A percentile compares a stretch with the other conserved stretches of the same genome.
Evolutionary conservation across 345 rosid species (phyloP).

Genomic region (Anacardium occidentale): DNA sequence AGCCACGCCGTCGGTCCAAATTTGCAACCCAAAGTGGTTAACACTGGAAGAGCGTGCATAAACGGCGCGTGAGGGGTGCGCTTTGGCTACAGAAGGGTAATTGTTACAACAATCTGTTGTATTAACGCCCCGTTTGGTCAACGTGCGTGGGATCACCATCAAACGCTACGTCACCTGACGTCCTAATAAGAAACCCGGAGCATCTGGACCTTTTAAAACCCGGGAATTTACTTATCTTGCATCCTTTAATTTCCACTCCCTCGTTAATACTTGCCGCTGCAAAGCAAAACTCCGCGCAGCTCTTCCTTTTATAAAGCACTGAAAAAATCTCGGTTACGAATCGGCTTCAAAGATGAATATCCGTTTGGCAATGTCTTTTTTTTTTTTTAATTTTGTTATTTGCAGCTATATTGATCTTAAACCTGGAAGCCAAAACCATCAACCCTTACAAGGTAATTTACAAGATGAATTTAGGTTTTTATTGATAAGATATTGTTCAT

Average conservation of each 20-base stretch:
- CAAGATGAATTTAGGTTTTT: not conserved
- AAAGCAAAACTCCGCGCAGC: too few species aligned
- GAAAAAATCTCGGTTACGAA: not conserved
- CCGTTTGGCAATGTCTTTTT: conserved; percentile 20
- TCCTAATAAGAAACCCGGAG: conserved; percentile 29
- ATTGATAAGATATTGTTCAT: not conserved
- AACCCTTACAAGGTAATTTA: conserved; percentile 81
- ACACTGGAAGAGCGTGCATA: not conserved
- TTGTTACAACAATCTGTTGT: not conserved
- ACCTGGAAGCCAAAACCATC: conserved; percentile 39
- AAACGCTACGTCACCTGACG: conserved; percentile 52
- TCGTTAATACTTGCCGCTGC: not conserved
- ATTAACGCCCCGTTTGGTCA: conserved; percentile 60
- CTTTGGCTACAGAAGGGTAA: not conserved
- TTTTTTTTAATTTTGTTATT: too few species aligned
- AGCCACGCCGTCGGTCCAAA: not conserved
- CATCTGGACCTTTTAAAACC: conserved; percentile 38
- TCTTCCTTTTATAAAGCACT: not conserved
- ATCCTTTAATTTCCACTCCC: not conserved
- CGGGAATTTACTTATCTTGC: conserved; percentile 31
- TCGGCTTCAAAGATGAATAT: conserved; percentile 33
- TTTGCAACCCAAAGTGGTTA: not conserved
- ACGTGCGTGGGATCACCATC: conserved; percentile 42
- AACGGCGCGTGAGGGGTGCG: not conserved
- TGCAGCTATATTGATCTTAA: conserved; percentile 34